Evolutionary conservation across 179 eudicot species (phyloP), one percentile per base, ranked within the genome.

Genomic region (Amaranthus tricolor): DNA sequence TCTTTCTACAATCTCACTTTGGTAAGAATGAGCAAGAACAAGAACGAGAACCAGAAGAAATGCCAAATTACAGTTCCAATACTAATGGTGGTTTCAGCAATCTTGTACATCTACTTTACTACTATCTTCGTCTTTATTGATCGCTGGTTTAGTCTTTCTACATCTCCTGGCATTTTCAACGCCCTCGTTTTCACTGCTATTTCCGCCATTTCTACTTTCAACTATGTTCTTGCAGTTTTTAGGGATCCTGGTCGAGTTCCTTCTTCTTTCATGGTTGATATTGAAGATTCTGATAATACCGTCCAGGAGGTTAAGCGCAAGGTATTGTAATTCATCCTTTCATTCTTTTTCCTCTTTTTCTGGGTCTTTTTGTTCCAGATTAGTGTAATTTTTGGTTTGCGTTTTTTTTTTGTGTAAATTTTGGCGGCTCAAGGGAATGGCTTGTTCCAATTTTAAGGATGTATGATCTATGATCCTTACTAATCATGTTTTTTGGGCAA

Each of bases 191-290:
- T 86, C 82, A 86, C 97, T 21, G 71, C 60, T 20, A 11, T 95
- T 15, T 90, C 99, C 8, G 44, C 77, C 61, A 79, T 86, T 77
- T 88, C 92, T 67, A 56, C 86, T 24, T 84, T 51, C 71, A 90
- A 76, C 66, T 95, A 95, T 78, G 74, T 76, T n/a, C 59, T 82
- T 71, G 95, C 99, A 17, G 49, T 89, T 7, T 76, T 73, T 50
- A 87, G 90, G 47, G 97, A 93, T 82, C 99, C 99, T 52, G 99
- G 99, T 67, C 85, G 86, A 71, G 97, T 95, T 47, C 96, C 99
- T 3, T 51, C 78, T 7, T 75, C 93, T 5, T 95, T 82, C 75
- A 69, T 80, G 15, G 97, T 96, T 31, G 97, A 95, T 79, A 69
- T 95, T 47, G 99, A 92, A 74, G 97, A 90, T 65, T 14, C 81